Evolutionary conservation across 495 filamentous ascomycete species (phyloP).

Genomic region (Penicillium longicatenatum): DNA sequence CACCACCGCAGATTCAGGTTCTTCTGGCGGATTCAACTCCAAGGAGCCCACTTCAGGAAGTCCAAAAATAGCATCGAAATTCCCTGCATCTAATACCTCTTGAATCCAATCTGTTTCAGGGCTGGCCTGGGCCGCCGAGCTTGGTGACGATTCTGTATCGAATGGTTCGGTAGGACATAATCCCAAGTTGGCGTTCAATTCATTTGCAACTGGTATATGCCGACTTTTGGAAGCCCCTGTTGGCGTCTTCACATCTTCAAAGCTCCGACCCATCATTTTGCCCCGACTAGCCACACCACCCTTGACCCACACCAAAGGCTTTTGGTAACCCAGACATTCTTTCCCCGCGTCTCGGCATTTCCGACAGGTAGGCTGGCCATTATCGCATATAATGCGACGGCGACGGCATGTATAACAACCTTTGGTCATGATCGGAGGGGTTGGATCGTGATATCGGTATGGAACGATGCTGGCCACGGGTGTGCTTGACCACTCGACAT

Average conservation of each 20-base stretch:
- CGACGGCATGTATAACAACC: conserved; percentile 54
- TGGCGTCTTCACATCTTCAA: conserved; percentile 36
- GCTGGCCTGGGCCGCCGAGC: conserved; percentile 21
- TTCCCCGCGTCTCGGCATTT: conserved; percentile 65
- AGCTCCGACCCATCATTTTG: conserved; percentile 55
- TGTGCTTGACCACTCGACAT: conserved; percentile 31
- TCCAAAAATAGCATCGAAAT: background rate
- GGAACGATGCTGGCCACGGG: conserved; percentile 16
- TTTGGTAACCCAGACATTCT: conserved; percentile 64
- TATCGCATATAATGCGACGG: conserved; percentile 59
- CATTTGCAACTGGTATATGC: background rate
- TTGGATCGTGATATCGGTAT: conserved; percentile 16
- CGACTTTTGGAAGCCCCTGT: conserved; percentile 7
- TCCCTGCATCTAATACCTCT: conserved; percentile 7
- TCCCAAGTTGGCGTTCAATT: conserved; percentile 9
- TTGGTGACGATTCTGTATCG: conserved; percentile 21
- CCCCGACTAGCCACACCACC: conserved; percentile 52
- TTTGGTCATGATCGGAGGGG: conserved; percentile 42
- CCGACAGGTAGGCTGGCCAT: conserved; percentile 61
- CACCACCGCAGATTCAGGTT: conserved; percentile 13
- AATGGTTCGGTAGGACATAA: conserved; percentile 21
- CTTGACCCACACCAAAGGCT: conserved; percentile 54
- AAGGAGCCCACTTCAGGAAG: conserved; percentile 1
- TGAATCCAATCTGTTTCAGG: conserved; percentile 24
- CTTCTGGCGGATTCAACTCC: conserved; percentile 3